These are phyloP conservation scores for Phytophthora europaea DNA, from an alignment of 352 stramenopile species.

Conservation along the genomic window DNA sequence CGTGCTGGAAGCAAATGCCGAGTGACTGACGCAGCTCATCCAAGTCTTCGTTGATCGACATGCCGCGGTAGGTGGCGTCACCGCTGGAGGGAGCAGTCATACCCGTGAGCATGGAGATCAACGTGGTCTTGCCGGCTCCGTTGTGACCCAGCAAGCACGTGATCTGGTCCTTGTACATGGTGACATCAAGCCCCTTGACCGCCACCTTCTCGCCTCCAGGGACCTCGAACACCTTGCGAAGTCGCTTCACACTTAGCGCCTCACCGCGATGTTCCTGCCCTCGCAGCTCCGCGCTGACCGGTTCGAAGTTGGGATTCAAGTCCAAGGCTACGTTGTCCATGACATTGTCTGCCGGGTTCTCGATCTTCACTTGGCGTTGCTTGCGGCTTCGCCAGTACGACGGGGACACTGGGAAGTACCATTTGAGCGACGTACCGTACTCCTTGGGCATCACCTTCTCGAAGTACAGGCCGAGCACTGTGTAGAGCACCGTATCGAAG, in stretches of 20 bases:
- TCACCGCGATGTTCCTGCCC: conserved; percentile 63
- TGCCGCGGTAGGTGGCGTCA: conserved; percentile 68
- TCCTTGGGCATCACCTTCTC: conserved; percentile 92
- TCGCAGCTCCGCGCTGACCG: conserved; percentile 46
- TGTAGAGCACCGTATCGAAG: conserved; percentile 90
- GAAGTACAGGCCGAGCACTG: conserved; percentile 90
- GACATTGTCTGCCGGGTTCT: conserved; percentile 1
- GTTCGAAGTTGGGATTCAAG: conserved; percentile 60
- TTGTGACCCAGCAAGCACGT: conserved; percentile 84
- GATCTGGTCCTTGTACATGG: conserved; percentile 82
- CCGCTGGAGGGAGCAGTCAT: conserved; percentile 59
- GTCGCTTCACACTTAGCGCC: conserved; percentile 57
- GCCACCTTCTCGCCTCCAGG: conserved; percentile 86
- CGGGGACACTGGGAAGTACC: conserved; percentile 90
- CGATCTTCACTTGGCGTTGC: not conserved
- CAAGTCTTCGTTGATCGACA: conserved; percentile 80
- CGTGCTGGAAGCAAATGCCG: conserved; percentile 84
- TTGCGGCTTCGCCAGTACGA: conserved; percentile 39
- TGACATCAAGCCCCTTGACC: conserved; percentile 87
- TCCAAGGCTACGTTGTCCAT: conserved; percentile 45
- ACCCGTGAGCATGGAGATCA: conserved; percentile 84
- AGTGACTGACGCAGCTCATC: conserved; percentile 70
- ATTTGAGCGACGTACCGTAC: conserved; percentile 89
- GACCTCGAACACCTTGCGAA: conserved; percentile 86
- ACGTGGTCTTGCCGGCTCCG: conserved; percentile 80